Evolutionary conservation across 352 stramenopile species (phyloP), one percentile per base, ranked within the genome.

Genomic region (Stephanocyclus meneghinianus): DNA sequence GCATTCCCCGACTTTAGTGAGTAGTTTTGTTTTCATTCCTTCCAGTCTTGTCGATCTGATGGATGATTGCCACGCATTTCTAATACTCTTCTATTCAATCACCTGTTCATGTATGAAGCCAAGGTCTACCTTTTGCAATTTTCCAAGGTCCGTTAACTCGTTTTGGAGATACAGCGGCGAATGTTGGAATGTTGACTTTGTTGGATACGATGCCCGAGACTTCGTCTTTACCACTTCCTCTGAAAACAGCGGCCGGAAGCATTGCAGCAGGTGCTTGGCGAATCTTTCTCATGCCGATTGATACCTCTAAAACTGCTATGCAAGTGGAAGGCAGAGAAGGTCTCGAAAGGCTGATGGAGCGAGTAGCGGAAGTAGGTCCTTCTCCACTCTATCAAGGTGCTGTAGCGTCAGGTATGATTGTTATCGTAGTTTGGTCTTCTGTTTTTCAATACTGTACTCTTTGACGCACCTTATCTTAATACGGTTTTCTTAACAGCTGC

Each of bases 111-210:
- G 8, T 65, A 21, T 29, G 11, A 18, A 65, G 30, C 84, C 91
- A 92, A 76, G 95, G 94, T 0, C 57, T 97, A 2, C 90, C 88
- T 11, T 95, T 95, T 85, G 84, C 81, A 57, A 59, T 89, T 45
- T 48, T 93, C 42, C 88, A 93, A 78, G 94, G 93, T 15, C 95
- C 94, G 9, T 68, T 97, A 9, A 95, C 90, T 32, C 78, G 91
- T 60, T 97, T 97, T 80, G 94, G 93, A 45, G 94, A 97, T 72
- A 96, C 93, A 10, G 94, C 94, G 26, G 93, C 94, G 2, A 97
- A 97, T 83, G 91, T 95, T 65, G 92, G 93, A n/a, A 90, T 96
- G 42, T 71, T 97, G 45, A 84, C 85, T 29, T 71, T 96, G 7
- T 74, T 97, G n/a, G 92, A 96, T 59, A 89, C 79, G 16, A 85